A percentile compares a stretch with the other conserved stretches of the same genome.
Evolutionary conservation across 176 grass and related monocot species (phyloP).

Genomic region (Ensete ventricosum): DNA sequence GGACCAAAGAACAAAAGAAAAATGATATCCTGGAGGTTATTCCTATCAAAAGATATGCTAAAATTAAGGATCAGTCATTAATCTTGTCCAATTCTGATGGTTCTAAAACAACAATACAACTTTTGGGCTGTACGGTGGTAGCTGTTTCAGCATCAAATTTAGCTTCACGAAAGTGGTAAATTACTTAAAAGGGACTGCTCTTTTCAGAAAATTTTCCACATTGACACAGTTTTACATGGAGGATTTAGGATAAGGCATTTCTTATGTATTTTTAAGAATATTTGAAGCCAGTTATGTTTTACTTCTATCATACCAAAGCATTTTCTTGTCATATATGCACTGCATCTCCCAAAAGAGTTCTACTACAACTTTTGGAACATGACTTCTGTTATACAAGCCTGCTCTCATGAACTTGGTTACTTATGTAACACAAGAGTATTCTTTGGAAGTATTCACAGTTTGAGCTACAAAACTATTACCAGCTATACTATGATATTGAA

Average conservation of each 20-base stretch:
- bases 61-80: constrained; percentile 49
- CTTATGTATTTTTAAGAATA: no score
- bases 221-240: no score
- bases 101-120: constrained; percentile 47
- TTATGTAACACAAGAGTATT: neutral
- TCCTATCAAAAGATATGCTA: constrained; percentile 63
- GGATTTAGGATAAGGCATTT: no score
- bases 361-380: neutral
- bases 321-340: neutral
- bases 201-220: no score
- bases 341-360: neutral
- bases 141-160: constrained; percentile 75
- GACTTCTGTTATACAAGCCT: neutral
- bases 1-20: constrained; percentile 37
- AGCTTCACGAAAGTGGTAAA: constrained; percentile 82
- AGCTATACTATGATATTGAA: neutral
- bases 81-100: constrained; percentile 54
- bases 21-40: constrained; percentile 63
- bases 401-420: neutral
- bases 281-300: no score
- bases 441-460: neutral
- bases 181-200: neutral
- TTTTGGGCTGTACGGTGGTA: constrained; percentile 47
- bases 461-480: neutral
- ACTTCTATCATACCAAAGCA: neutral